Percentiles rank a stretch among this genome's conserved stretches.
phyloP scores from a whole-genome alignment of 2,329 filamentous ascomycete genomes.

The Colletotrichum sp. region DNA sequence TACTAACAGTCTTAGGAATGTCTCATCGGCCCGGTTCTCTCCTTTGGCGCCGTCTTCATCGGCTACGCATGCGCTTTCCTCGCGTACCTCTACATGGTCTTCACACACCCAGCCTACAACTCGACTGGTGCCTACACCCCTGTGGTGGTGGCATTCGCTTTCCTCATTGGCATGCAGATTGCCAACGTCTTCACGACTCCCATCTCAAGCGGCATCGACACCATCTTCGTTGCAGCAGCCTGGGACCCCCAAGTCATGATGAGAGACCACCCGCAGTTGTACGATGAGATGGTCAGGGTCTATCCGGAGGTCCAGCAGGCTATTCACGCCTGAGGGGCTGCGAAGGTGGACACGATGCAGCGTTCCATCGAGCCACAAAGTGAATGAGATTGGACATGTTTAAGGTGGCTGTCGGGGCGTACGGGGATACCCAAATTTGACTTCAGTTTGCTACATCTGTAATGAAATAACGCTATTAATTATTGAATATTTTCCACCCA shows the following conservation, averaged over 20 bases:
- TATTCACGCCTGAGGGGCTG: conserved; percentile 61
- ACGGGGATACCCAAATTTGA: not conserved
- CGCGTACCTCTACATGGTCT: conserved; percentile 84
- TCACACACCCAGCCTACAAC: conserved; percentile 84
- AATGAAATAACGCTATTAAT: not conserved
- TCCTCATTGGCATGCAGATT: conserved; percentile 89
- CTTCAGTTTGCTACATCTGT: not conserved
- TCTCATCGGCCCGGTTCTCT: conserved; percentile 74
- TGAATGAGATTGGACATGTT: not conserved
- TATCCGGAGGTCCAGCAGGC: conserved; percentile 85
- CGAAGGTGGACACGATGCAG: not conserved
- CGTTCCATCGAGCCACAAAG: fast-evolving
- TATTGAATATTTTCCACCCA: not conserved
- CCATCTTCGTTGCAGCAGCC: conserved; percentile 82
- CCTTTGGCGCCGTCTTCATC: conserved; percentile 82
- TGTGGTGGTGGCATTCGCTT: conserved; percentile 82
- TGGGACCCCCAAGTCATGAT: conserved; percentile 78
- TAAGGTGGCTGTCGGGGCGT: fast-evolving
- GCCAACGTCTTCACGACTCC: conserved; percentile 90
- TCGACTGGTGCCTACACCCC: conserved; percentile 68
- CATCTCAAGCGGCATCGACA: conserved; percentile 85
- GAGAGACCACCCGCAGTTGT: conserved; percentile 81
- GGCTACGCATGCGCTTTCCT: conserved; percentile 82
- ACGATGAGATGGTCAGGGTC: conserved; percentile 76
- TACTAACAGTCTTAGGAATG: conserved; percentile 59